phyloP scores from a whole-genome alignment of 805 yeast genomes.

The Kregervanrija delftensis region DNA sequence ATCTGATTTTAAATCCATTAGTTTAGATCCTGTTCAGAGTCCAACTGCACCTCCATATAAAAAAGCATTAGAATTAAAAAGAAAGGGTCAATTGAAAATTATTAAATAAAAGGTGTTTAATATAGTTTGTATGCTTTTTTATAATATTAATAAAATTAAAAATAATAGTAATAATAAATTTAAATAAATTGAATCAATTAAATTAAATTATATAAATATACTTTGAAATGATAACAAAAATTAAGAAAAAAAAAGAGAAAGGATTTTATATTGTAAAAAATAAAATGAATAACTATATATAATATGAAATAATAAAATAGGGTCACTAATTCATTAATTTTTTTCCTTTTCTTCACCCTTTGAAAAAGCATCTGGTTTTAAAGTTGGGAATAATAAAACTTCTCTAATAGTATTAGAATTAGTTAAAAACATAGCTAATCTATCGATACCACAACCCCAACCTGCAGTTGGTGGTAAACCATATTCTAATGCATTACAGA shows the following conservation, averaged over 20 bases:
- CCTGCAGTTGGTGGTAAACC: conserved; percentile 99
- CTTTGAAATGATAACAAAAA: not conserved
- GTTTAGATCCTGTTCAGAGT: conserved; percentile 86
- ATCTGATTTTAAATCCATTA: conserved; percentile 30
- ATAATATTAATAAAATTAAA: no score
- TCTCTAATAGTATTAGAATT: conserved; percentile 96
- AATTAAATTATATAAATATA: not conserved
- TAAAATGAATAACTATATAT: no score
- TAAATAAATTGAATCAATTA: not conserved
- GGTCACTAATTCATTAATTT: conserved; percentile 4
- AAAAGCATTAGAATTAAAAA: conserved; percentile 78
- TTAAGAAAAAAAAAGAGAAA: not conserved
- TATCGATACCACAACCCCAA: conserved; percentile 99
- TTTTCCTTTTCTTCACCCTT: conserved; percentile 29
- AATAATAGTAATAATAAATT: not conserved
- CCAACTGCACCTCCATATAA: conserved; percentile 98
- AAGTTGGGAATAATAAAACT: conserved; percentile 95
- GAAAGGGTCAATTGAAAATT: conserved; percentile 52
- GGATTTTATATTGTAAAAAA: not conserved
- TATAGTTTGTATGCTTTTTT: no score
- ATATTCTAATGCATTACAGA: conserved; percentile 96
- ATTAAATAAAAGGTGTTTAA: conserved; percentile 8
- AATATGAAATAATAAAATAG: no score
- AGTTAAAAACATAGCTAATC: conserved; percentile 96
- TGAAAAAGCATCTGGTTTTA: conserved; percentile 76